Conservation (phyloP, 495 filamentous ascomycete genomes). For the Cairneyella variabilis region DNA sequence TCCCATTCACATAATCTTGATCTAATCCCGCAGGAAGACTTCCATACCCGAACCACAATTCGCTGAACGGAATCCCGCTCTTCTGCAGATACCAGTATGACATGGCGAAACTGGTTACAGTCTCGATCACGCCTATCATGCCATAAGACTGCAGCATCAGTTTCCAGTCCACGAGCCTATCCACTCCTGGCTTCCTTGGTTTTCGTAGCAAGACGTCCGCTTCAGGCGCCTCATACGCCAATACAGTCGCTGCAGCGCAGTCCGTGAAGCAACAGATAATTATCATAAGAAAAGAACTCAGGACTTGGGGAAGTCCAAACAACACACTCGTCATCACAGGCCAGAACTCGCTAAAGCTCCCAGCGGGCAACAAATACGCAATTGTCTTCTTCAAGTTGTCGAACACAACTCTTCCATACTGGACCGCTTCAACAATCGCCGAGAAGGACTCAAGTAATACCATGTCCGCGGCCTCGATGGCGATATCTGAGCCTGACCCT, state of each 20-base stretch:
- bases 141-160: constrained; percentile 61
- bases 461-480: constrained; percentile 69
- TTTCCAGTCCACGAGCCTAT: constrained; percentile 62
- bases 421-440: constrained; percentile 62
- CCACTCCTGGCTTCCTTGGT: constrained; percentile 55
- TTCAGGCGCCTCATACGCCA: constrained; percentile 70
- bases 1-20: constrained; percentile 39
- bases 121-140: constrained; percentile 59
- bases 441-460: constrained; percentile 64
- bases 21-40: constrained; percentile 39
- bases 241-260: constrained; percentile 57
- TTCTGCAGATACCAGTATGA: constrained; percentile 60
- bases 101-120: constrained; percentile 58
- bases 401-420: constrained; percentile 54
- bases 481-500: constrained; percentile 51
- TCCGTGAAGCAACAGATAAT: constrained; percentile 70
- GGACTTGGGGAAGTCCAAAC: constrained; percentile 64
- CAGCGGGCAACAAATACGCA: constrained; percentile 56
- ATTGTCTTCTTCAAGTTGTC: constrained; percentile 57
- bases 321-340: constrained; percentile 64
- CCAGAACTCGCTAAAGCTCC: constrained; percentile 68
- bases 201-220: constrained; percentile 59
- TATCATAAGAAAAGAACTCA: constrained; percentile 68
- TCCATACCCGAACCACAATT: constrained; percentile 60
- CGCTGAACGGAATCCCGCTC: constrained; percentile 51